Evolutionary conservation across 2,329 filamentous ascomycete species (phyloP).

Genomic region (Fusarium sp.): DNA sequence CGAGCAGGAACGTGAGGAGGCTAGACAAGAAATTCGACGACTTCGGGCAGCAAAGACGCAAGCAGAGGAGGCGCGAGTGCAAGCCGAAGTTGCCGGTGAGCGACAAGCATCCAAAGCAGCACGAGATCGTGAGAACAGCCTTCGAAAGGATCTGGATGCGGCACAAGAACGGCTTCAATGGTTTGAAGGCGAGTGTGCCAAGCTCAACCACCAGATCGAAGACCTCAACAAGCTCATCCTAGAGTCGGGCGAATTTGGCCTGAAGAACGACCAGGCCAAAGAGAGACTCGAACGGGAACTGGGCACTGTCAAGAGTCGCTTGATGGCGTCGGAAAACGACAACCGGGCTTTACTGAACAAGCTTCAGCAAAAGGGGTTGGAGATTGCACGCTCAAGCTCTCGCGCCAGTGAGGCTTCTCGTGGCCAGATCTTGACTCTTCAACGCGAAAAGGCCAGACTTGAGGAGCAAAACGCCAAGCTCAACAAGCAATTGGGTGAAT

Average conservation of each 20-base stretch:
- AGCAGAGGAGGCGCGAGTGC: constrained; percentile 85
- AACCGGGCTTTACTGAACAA: constrained; percentile 97
- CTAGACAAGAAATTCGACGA: constrained; percentile 85
- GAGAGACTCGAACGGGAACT: constrained; percentile 92
- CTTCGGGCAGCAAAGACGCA: constrained; percentile 86
- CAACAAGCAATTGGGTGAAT: constrained; percentile 85
- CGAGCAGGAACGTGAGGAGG: constrained; percentile 89
- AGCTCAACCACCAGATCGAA: constrained; percentile 83
- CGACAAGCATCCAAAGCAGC: constrained; percentile 82
- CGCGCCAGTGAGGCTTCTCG: constrained; percentile 87
- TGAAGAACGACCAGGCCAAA: constrained; percentile 93
- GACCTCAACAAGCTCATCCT: constrained; percentile 88
- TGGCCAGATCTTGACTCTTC: constrained; percentile 79
- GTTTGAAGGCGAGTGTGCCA: constrained; percentile 82
- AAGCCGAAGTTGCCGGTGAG: constrained; percentile 85
- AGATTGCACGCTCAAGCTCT: constrained; percentile 91
- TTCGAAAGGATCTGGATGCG: constrained; percentile 83
- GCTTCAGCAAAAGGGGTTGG: constrained; percentile 95
- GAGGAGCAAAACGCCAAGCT: constrained; percentile 87
- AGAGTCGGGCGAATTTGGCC: constrained; percentile 88
- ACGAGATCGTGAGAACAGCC: constrained; percentile 80
- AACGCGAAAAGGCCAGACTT: constrained; percentile 83
- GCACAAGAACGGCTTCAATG: constrained; percentile 82
- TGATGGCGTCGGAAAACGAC: constrained; percentile 94
- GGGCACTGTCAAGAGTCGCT: constrained; percentile 87